Evolutionary conservation across 129 eudicot genomes (phyloP).

Genomic region (Flaveria brownii): DNA sequence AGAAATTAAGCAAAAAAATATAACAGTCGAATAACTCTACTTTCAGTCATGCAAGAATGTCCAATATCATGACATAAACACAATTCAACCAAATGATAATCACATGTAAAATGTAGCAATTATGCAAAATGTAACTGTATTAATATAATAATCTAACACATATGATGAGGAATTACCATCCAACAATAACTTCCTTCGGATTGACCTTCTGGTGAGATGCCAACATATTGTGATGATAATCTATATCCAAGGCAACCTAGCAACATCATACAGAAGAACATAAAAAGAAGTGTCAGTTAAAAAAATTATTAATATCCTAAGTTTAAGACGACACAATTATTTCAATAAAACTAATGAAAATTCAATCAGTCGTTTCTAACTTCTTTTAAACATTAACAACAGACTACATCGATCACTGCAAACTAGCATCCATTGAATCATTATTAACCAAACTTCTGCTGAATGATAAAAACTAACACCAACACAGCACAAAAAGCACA

Average conservation of each 20-base stretch:
- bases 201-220: constrained; percentile 91
- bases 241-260: constrained; percentile 95
- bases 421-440: neutral
- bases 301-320: neutral
- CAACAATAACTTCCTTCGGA: constrained; percentile 92
- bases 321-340: neutral
- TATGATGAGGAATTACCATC: constrained; percentile 62
- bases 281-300: neutral
- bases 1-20: neutral
- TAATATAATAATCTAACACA: neutral
- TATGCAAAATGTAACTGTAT: neutral
- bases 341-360: too few species aligned
- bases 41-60: too few species aligned
- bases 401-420: neutral
- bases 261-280: constrained; percentile 7
- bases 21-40: neutral
- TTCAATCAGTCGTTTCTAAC: neutral
- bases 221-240: constrained; percentile 90
- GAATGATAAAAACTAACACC: neutral
- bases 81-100: neutral
- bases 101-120: neutral
- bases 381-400: neutral
- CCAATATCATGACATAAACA: too few species aligned
- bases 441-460: neutral
- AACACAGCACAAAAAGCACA: neutral